Base-by-base conservation (phyloP, 805 yeast species). In the Torulaspora delbrueckii region DNA sequence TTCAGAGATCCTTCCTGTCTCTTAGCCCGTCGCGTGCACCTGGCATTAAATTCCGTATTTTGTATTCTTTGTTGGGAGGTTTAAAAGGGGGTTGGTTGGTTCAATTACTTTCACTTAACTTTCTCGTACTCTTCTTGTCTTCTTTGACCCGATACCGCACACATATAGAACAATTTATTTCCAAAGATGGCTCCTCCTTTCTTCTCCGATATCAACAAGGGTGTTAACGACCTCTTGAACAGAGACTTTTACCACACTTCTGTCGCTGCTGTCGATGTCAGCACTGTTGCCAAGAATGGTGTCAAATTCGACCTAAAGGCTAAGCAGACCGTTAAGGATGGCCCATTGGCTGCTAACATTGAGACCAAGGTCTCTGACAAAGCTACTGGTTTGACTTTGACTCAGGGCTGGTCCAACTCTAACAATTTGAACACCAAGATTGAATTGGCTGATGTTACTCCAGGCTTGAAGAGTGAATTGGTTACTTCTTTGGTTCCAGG, bases 401-500 rank as follows among this genome's bases (percentile, higher is more conserved):
- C 96, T 59, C 98, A 93, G 78, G 96, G 96, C 67, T 90, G 98
- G 96, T 84, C 90, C 75, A 87, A 95, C 61, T 84, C 95, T 70
- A 91, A 91, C 72, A 78, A 84, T 55, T 76, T 93, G 67, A 84
- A 81, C 77, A 86, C 98, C 75, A 91, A 88, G 79, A 78, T 93
- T 60, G 97, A 91, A 76, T 78, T 93, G 63, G 78, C 83, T 49
- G 95, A 90, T 71, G 79, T 91, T 72, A 84, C 96, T 51, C 96
- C 95, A 61, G 97, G 98, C 61, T 79, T 93, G 63, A 91, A 89
- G 77, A 84, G 93, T 59, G 96, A 90, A 73, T 75, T 93, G 65
- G 82, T 84, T 67, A 86, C 97, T 55, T 76, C 86, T 41, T 84
- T 86, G 66, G 79, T 86, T 55, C 99, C 99, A 69, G 76, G 74